A percentile compares a stretch with the other conserved stretches of the same genome.
phyloP scores from a whole-genome alignment of 164 flowering plant genomes.

The Protea cynaroides region DNA sequence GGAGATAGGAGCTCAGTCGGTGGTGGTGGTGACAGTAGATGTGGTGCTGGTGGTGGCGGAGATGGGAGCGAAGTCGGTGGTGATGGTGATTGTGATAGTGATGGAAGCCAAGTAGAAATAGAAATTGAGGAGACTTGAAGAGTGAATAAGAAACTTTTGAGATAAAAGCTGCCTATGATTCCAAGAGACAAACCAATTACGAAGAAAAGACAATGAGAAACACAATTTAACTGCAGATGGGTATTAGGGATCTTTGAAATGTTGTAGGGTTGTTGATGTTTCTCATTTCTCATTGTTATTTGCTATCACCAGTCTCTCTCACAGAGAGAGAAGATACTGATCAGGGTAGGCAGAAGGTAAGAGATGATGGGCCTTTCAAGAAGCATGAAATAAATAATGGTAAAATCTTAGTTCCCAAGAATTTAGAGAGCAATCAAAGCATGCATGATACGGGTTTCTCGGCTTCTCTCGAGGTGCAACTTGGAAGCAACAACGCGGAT shows the following conservation, averaged over 20 bases:
- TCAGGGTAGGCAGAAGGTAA: too few species aligned
- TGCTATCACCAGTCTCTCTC: too few species aligned
- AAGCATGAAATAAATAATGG: too few species aligned
- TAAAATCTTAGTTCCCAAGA: too few species aligned
- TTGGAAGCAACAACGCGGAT: too few species aligned
- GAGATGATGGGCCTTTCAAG: too few species aligned
- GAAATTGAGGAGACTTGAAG: neutral
- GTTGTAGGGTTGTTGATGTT: too few species aligned
- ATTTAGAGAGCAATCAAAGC: too few species aligned
- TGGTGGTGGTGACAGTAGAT: neutral
- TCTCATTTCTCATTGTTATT: neutral
- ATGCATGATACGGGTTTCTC: too few species aligned
- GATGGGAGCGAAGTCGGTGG: neutral
- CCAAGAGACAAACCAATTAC: constrained; percentile 19
- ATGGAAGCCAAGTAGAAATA: neutral
- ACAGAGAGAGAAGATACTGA: too few species aligned
- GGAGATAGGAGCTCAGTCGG: neutral
- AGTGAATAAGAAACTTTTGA: constrained; percentile 5
- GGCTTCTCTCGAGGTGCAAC: too few species aligned
- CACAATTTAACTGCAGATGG: constrained; percentile 2
- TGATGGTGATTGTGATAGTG: neutral
- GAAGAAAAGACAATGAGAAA: constrained; percentile 10
- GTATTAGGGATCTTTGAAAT: neutral
- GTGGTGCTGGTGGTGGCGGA: neutral
- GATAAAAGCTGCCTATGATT: constrained; percentile 6